These are phyloP conservation scores for Cryptococcus sp. DNA, from an alignment of 1,284 basidiomycete species.

Conservation along the genomic window DNA sequence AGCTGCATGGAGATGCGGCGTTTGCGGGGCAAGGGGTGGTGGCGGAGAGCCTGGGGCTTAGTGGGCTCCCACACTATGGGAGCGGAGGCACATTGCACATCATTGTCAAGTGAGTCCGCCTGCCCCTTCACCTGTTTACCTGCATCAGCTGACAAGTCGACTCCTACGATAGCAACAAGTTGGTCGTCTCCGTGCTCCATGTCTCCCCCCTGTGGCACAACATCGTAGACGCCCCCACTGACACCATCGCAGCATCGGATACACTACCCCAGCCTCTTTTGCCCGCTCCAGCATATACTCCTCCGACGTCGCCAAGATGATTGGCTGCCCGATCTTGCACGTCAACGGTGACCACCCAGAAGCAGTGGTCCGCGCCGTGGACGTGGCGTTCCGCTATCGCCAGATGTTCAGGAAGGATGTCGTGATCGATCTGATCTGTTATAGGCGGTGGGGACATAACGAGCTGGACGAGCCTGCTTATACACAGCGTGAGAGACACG, in stretches of 20 bases:
- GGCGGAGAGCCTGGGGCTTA: conserved; percentile 80
- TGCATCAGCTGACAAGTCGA: background rate
- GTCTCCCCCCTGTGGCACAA: background rate
- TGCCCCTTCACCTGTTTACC: background rate
- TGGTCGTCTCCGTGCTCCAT: background rate
- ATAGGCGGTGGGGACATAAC: conserved; percentile 76
- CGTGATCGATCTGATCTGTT: conserved; percentile 81
- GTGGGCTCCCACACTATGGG: conserved; percentile 81
- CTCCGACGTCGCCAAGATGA: conserved; percentile 81
- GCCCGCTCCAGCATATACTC: conserved; percentile 82
- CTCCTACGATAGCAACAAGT: conserved; percentile 16
- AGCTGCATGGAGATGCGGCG: conserved; percentile 84
- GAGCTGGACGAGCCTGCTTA: conserved; percentile 87
- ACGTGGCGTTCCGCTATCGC: conserved; percentile 76
- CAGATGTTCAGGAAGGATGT: conserved; percentile 82
- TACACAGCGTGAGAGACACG: conserved; percentile 60
- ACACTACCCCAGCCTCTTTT: conserved; percentile 77
- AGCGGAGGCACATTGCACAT: conserved; percentile 83
- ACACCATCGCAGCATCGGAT: conserved; percentile 64
- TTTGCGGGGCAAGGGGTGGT: conserved; percentile 85
- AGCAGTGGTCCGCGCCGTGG: conserved; percentile 73
- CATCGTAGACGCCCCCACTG: background rate
- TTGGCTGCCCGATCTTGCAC: conserved; percentile 82
- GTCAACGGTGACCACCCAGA: conserved; percentile 89
- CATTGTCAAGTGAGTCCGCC: conserved; percentile 73